Percentiles rank a stretch among this genome's conserved stretches.
These are phyloP conservation scores for Tricholoma sp. DNA, from an alignment of 768 basidiomycete species.

Conservation along the genomic window DNA sequence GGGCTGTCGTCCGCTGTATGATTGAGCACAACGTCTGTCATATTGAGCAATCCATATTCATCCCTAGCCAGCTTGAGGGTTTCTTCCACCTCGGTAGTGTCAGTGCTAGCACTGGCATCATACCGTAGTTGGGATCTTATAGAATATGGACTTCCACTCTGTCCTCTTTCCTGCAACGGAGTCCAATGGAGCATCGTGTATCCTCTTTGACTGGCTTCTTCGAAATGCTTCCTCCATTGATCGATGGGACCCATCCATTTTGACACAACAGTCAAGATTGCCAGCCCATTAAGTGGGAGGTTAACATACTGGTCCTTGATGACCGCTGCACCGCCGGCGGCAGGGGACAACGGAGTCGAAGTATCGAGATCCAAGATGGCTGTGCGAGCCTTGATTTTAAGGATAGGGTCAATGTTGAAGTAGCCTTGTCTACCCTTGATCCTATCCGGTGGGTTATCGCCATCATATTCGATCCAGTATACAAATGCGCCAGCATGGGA, in stretches of 20 bases:
- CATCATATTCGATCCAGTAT: constrained; percentile 92
- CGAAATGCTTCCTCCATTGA: constrained; percentile 76
- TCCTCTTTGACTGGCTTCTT: constrained; percentile 80
- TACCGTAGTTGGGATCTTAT: constrained; percentile 84
- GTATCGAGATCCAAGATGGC: constrained; percentile 58
- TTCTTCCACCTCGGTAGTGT: constrained; percentile 54
- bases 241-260: constrained; percentile 95
- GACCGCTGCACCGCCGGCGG: constrained; percentile 42
- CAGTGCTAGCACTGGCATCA: constrained; percentile 66
- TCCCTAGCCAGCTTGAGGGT: constrained; percentile 67
- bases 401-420: constrained; percentile 93
- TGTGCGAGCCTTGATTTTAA: constrained; percentile 68
- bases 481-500: constrained; percentile 95
- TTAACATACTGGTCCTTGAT: constrained; percentile 51
- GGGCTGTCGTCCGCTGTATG: constrained; percentile 93
- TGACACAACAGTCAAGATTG: constrained; percentile 86
- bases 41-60: constrained; percentile 80
- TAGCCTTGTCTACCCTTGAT: constrained; percentile 84
- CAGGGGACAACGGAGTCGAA: constrained; percentile 44
- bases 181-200: constrained; percentile 99
- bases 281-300: constrained; percentile 82
- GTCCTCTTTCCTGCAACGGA: constrained; percentile 88
- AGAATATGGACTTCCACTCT: constrained; percentile 89
- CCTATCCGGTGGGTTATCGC: constrained; percentile 49
- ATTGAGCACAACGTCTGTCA: constrained; percentile 96